Conservation (phyloP, 1,139 yeast species). For the Scheffersomyces segobiensis region DNA sequence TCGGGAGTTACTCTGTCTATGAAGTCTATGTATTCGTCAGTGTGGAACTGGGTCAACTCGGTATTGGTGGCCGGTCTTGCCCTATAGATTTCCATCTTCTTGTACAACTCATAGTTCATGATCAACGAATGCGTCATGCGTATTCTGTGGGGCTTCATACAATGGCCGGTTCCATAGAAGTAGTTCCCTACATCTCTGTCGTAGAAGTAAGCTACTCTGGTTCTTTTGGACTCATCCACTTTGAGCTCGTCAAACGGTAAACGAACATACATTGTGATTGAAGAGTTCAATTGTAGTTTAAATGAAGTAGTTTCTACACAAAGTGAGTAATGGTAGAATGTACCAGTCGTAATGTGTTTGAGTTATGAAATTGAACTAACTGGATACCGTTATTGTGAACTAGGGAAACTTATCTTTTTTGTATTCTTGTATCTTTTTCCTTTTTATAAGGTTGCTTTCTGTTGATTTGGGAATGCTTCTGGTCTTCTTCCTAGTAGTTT, state of each 20-base stretch:
- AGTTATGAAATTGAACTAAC: neutral
- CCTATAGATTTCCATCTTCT: conserved; percentile 93
- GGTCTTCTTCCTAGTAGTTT: neutral
- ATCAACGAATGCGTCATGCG: conserved; percentile 97
- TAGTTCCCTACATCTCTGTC: conserved; percentile 92
- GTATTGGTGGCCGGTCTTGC: conserved; percentile 97
- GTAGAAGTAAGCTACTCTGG: conserved; percentile 48
- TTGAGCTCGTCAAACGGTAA: conserved; percentile 49
- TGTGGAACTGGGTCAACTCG: conserved; percentile 97
- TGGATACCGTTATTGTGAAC: neutral
- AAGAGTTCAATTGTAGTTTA: no score
- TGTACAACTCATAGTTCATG: conserved; percentile 95
- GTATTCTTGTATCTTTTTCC: neutral
- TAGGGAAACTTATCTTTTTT: neutral
- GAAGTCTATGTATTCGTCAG: conserved; percentile 95
- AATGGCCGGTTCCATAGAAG: conserved; percentile 97
- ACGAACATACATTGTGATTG: conserved; percentile 35
- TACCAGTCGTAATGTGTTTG: neutral
- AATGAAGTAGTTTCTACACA: no score
- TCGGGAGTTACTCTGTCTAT: conserved; percentile 93
- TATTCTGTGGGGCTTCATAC: conserved; percentile 98
- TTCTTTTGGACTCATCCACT: conserved; percentile 38
- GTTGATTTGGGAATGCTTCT: neutral
- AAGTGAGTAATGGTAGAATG: neutral
- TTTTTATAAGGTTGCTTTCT: neutral